These are phyloP conservation scores for Phaffomyces antillensis DNA, from an alignment of 805 yeast genomes.

Conservation along the genomic window DNA sequence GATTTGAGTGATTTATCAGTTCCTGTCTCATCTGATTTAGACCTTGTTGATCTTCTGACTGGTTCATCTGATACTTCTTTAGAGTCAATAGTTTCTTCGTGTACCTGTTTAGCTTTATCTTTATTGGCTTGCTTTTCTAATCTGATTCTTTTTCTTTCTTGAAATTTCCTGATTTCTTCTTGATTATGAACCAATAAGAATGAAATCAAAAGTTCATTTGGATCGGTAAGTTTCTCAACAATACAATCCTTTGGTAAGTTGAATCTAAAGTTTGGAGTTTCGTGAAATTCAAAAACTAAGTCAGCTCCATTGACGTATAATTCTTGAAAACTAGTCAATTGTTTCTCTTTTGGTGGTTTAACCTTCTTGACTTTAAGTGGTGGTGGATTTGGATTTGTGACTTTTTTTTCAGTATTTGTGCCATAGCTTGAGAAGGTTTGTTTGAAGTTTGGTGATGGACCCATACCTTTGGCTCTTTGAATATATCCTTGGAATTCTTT, in stretches of 20 bases:
- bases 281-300: slow-evolving; percentile 77
- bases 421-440: slow-evolving; percentile 22
- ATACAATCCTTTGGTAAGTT: slow-evolving; percentile 71
- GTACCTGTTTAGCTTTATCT: slow-evolving; percentile 17
- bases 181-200: slow-evolving; percentile 26
- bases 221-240: slow-evolving; percentile 43
- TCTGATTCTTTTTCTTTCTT: slow-evolving; percentile 12
- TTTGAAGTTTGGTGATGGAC: slow-evolving; percentile 37
- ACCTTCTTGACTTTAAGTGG: slow-evolving; percentile 8
- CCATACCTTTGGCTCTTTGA: slow-evolving; percentile 71
- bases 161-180: slow-evolving; percentile 20
- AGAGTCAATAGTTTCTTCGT: slow-evolving; percentile 12
- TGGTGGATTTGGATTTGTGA: slow-evolving; percentile 13
- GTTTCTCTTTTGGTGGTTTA: slow-evolving; percentile 37
- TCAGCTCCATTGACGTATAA: slow-evolving; percentile 62
- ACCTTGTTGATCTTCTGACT: slow-evolving; percentile 6
- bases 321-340: slow-evolving; percentile 71
- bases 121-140: slow-evolving; percentile 21
- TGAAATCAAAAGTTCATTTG: slow-evolving; percentile 30
- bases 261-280: slow-evolving; percentile 69
- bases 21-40: slow-evolving; percentile 1
- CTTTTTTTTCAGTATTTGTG: slow-evolving; percentile 6
- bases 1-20: background rate
- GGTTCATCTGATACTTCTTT: slow-evolving; percentile 33
- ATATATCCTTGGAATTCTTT: slow-evolving; percentile 75